Evolutionary conservation across 2,329 filamentous ascomycete species (phyloP).

Genomic region (Fusarium scirpi): DNA sequence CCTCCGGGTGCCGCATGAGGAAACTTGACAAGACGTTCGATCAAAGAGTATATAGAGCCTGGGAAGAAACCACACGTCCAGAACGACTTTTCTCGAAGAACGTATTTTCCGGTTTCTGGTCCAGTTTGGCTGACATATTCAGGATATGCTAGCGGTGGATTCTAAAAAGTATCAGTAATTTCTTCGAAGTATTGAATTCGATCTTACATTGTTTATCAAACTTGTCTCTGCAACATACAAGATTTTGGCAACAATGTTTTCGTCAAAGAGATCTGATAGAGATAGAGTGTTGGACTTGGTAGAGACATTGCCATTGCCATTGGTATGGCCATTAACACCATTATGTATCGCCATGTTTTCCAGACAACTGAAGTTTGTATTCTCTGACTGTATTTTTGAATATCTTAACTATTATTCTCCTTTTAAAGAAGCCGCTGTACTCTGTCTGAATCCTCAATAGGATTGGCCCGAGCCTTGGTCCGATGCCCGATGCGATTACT

Average conservation of each 20-base stretch:
- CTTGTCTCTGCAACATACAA: constrained; percentile 27
- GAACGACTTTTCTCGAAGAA: constrained; percentile 40
- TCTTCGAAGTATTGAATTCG: rapidly evolving
- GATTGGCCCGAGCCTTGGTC: constrained; percentile 9
- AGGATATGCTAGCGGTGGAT: constrained; percentile 35
- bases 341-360: constrained; percentile 3
- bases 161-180: constrained; percentile 4
- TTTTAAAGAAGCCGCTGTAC: constrained; percentile 6
- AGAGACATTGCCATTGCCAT: constrained; percentile 10
- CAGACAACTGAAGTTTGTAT: neutral
- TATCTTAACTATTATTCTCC: neutral
- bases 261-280: constrained; percentile 32
- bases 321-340: constrained; percentile 3
- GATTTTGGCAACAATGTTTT: constrained; percentile 40
- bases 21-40: constrained; percentile 51
- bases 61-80: constrained; percentile 58
- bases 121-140: constrained; percentile 42
- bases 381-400: neutral
- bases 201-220: constrained; percentile 27
- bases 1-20: constrained; percentile 42
- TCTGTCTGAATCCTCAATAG: no score
- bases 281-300: no score
- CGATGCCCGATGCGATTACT: constrained; percentile 17
- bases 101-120: constrained; percentile 30
- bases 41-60: constrained; percentile 51